Percentiles rank a stretch among this genome's conserved stretches.
Evolutionary conservation across 768 basidiomycete genomes (phyloP).

Genomic region (Hysterangium stoloniferum): DNA sequence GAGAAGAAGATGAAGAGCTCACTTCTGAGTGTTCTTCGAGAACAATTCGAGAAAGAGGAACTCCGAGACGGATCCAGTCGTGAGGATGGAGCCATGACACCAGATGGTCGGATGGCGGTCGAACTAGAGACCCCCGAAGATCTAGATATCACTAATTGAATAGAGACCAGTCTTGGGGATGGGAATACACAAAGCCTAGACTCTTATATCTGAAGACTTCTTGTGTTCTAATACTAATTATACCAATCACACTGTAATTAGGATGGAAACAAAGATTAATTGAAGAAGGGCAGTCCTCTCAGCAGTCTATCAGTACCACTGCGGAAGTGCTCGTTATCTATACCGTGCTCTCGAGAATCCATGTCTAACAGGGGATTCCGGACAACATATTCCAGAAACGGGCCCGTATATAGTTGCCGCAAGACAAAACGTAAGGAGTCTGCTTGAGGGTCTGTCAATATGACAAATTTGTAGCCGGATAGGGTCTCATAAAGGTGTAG

Average conservation of each 20-base stretch:
- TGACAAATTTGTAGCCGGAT: conserved; percentile 92
- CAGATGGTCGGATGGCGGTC: background rate
- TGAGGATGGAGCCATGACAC: background rate
- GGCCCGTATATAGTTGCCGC: conserved; percentile 87
- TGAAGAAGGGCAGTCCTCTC: conserved; percentile 46
- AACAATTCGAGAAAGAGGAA: conserved; percentile 66
- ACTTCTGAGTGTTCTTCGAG: conserved; percentile 74
- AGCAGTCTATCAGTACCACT: conserved; percentile 70
- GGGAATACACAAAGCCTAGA: background rate
- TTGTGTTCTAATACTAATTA: background rate
- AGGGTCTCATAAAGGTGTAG: conserved; percentile 88
- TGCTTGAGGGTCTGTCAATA: conserved; percentile 79
- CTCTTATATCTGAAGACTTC: background rate
- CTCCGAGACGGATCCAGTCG: background rate
- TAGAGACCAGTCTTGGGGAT: background rate
- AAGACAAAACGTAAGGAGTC: conserved; percentile 79
- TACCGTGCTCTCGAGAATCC: conserved; percentile 76
- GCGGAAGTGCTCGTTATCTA: conserved; percentile 91
- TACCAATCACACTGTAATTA: background rate
- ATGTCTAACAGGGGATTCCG: conserved; percentile 82
- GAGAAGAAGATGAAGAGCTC: conserved; percentile 83
- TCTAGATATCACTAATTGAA: background rate
- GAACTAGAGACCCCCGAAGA: background rate
- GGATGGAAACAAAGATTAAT: conserved; percentile 14
- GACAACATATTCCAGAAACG: conserved; percentile 90